These are phyloP conservation scores for Aspergillus fumigatus DNA, from an alignment of 2,329 filamentous ascomycete species.

Conservation along the genomic window DNA sequence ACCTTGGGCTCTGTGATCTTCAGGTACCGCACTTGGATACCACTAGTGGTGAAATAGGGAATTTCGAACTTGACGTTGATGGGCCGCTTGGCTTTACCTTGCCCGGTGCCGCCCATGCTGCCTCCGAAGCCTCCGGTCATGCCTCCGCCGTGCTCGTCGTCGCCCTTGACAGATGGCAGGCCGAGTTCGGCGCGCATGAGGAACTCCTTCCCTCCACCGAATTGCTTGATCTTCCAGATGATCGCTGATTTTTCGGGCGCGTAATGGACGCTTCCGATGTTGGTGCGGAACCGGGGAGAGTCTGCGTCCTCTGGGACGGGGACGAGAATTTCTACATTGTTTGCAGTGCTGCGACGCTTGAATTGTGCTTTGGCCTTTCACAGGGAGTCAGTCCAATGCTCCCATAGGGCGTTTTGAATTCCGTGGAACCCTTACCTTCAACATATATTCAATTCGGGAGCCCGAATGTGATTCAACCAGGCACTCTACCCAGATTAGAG, in stretches of 20 bases:
- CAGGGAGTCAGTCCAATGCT: conserved; percentile 2
- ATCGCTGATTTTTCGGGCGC: conserved; percentile 96
- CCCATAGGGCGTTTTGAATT: not conserved
- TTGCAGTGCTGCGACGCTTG: conserved; percentile 94
- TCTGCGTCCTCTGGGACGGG: conserved; percentile 97
- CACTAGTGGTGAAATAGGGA: conserved; percentile 99
- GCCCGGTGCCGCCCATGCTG: conserved; percentile 87
- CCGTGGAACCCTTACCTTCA: conserved; percentile 57
- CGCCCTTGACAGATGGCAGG: conserved; percentile 86
- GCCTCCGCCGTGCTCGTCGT: conserved; percentile 90
- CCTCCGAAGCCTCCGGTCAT: conserved; percentile 98
- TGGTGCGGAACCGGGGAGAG: conserved; percentile 91
- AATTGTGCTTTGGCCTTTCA: conserved; percentile 82
- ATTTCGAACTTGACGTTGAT: conserved; percentile 99
- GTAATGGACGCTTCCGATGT: conserved; percentile 95
- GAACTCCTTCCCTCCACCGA: conserved; percentile 97
- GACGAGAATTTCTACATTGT: conserved; percentile 97
- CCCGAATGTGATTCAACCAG: conserved; percentile 94
- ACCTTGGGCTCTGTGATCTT: conserved; percentile 99
- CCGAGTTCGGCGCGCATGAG: conserved; percentile 96
- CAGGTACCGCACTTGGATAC: conserved; percentile 95
- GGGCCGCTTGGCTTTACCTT: conserved; percentile 85
- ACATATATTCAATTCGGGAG: conserved; percentile 96
- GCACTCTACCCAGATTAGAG: conserved; percentile 97
- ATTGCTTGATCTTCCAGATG: conserved; percentile 99